Percentiles rank a stretch among this genome's conserved stretches.
phyloP scores from a whole-genome alignment of 257 asterid species.

The Apocynum venetum region DNA sequence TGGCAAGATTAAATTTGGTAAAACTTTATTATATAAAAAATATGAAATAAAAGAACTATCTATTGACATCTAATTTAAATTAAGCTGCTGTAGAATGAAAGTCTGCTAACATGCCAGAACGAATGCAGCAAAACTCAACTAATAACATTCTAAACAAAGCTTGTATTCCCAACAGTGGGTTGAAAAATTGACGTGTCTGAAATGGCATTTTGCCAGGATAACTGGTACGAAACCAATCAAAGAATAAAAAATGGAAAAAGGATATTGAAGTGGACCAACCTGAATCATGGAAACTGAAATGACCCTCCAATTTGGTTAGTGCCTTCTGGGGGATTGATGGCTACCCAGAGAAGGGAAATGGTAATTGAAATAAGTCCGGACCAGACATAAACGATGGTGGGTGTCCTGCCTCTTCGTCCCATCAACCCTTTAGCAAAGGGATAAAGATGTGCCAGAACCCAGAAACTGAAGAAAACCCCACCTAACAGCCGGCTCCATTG shows the following conservation, averaged over 20 bases:
- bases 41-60: background rate
- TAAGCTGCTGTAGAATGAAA: background rate
- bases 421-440: constrained; percentile 71
- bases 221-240: background rate
- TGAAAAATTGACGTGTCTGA: background rate
- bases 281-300: constrained; percentile 55
- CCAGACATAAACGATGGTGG: constrained; percentile 65
- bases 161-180: background rate
- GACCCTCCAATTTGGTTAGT: constrained; percentile 62
- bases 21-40: background rate
- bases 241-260: constrained; percentile 4
- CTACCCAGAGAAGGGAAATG: constrained; percentile 70
- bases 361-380: constrained; percentile 66
- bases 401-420: constrained; percentile 71
- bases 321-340: constrained; percentile 61
- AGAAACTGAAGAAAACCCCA: constrained; percentile 69
- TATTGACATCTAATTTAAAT: background rate
- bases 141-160: background rate
- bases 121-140: background rate
- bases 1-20: background rate
- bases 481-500: constrained; percentile 73
- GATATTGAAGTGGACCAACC: background rate
- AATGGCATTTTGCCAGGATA: background rate
- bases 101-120: background rate
- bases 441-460: constrained; percentile 71